Conservation (phyloP, 768 basidiomycete genomes). For the Russula ochroleuca region DNA sequence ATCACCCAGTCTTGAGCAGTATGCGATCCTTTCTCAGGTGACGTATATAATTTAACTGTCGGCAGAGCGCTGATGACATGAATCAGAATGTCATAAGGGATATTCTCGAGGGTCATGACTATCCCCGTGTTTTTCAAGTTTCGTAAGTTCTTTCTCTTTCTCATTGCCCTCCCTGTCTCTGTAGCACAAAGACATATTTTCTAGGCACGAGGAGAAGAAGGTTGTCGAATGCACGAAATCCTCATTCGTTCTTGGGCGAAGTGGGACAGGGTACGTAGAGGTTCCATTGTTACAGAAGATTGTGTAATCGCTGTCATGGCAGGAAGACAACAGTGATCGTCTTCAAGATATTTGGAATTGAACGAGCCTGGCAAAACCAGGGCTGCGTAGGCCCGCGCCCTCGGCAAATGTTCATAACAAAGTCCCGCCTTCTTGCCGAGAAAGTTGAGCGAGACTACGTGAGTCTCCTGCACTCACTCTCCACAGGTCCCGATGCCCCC, state of each 20-base stretch:
- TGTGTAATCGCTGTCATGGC: neutral
- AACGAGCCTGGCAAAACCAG: slow-evolving; percentile 47
- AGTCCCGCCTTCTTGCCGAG: slow-evolving; percentile 58
- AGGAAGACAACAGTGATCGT: slow-evolving; percentile 78
- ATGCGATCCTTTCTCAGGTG: slow-evolving; percentile 18
- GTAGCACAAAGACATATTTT: neutral
- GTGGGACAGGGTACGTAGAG: slow-evolving; percentile 61
- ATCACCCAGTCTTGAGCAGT: slow-evolving; percentile 21
- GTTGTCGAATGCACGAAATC: slow-evolving; percentile 22
- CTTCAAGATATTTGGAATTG: slow-evolving; percentile 68
- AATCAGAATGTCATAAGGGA: slow-evolving; percentile 11
- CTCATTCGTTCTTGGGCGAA: slow-evolving; percentile 40
- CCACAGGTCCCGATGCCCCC: slow-evolving; percentile 36
- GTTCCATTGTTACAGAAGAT: neutral
- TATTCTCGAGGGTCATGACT: slow-evolving; percentile 21
- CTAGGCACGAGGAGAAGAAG: slow-evolving; percentile 20
- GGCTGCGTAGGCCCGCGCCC: slow-evolving; percentile 42
- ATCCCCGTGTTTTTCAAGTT: slow-evolving; percentile 21
- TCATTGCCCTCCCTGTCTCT: neutral
- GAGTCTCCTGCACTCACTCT: slow-evolving; percentile 46
- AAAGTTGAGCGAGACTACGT: slow-evolving; percentile 67
- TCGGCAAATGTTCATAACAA: slow-evolving; percentile 69
- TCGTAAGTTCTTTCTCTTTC: slow-evolving; percentile 13
- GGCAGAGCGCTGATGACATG: neutral
- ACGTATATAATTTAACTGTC: neutral